These are phyloP conservation scores for Dothistroma septosporum DNA, from an alignment of 2,329 filamentous ascomycete species.

Conservation along the genomic window DNA sequence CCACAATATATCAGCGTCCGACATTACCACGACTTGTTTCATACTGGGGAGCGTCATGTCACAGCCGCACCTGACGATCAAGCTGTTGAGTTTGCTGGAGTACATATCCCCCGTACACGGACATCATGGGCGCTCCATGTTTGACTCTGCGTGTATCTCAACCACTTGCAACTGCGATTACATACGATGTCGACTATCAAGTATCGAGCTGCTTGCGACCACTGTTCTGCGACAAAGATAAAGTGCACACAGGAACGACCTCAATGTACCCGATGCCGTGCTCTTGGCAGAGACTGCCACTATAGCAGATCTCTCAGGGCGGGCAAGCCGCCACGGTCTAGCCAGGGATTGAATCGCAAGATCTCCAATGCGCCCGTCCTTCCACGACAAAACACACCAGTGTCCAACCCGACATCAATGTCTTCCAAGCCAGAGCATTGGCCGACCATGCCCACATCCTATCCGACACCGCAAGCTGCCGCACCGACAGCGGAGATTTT, in stretches of 20 bases:
- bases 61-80: not conserved
- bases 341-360: constrained; percentile 17
- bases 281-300: constrained; percentile 20
- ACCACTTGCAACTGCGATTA: not conserved
- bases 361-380: constrained; percentile 19
- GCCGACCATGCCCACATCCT: constrained; percentile 10
- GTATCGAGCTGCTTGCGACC: constrained; percentile 22
- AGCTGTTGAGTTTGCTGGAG: constrained; percentile 1
- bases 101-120: constrained; percentile 5
- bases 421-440: constrained; percentile 11
- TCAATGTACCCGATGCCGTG: constrained; percentile 19
- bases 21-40: not conserved
- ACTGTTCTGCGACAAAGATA: constrained; percentile 23
- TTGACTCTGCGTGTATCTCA: constrained; percentile 8
- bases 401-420: not conserved
- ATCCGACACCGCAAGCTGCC: constrained; percentile 16
- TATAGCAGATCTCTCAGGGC: constrained; percentile 23
- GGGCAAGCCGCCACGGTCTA: constrained; percentile 22
- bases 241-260: constrained; percentile 24
- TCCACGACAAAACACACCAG: constrained; percentile 10
- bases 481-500: constrained; percentile 10
- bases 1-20: not conserved
- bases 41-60: not conserved
- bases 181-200: constrained; percentile 17
- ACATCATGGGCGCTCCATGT: constrained; percentile 9